Conservation (phyloP, 768 basidiomycete genomes). For the Trametes gibbosa region DNA sequence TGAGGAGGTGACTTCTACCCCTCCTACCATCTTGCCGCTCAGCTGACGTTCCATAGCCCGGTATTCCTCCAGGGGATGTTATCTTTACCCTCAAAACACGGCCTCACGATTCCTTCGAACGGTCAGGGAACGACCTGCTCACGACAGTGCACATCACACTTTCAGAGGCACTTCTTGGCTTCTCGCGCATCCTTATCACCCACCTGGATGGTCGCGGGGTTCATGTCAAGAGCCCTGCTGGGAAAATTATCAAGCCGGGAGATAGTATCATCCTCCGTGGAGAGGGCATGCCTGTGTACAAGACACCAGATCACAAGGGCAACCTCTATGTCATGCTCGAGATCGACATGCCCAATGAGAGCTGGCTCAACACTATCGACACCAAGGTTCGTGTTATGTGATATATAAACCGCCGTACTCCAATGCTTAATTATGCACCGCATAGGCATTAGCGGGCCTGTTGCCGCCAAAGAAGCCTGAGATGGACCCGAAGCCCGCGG, state of each 20-base stretch:
- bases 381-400: constrained; percentile 40
- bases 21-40: neutral
- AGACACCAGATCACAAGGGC: constrained; percentile 64
- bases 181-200: constrained; percentile 84
- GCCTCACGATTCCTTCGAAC: constrained; percentile 79
- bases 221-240: constrained; percentile 67
- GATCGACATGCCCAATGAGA: constrained; percentile 82
- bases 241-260: constrained; percentile 72
- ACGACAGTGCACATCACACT: constrained; percentile 82
- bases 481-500: constrained; percentile 66
- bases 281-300: constrained; percentile 88
- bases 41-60: constrained; percentile 52
- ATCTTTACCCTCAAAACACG: constrained; percentile 72
- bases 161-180: constrained; percentile 94
- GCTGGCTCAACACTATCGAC: constrained; percentile 74
- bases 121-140: constrained; percentile 77
- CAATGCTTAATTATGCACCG: neutral
- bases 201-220: constrained; percentile 95
- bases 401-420: neutral
- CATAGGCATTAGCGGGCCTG: constrained; percentile 60
- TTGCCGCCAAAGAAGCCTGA: constrained; percentile 76
- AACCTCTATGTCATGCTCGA: constrained; percentile 81
- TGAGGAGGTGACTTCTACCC: constrained; percentile 58
- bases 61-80: constrained; percentile 85
- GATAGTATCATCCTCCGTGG: constrained; percentile 73